Percentiles rank a stretch among this genome's conserved stretches.
phyloP scores from a whole-genome alignment of 331 rosid genomes.

The Acacia concinna region DNA sequence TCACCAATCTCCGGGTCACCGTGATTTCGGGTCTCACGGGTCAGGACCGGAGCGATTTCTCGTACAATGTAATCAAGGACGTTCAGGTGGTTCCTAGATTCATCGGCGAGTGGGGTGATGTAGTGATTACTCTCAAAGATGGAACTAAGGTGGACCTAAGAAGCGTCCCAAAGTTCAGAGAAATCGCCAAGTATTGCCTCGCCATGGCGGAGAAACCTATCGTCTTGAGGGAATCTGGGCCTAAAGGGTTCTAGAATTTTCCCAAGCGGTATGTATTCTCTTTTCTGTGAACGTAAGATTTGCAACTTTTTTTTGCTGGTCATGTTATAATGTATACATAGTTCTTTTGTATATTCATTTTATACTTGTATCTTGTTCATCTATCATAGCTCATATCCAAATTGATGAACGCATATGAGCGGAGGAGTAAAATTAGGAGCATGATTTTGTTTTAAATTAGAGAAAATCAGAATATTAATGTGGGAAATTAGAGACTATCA shows the following conservation, averaged over 20 bases:
- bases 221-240: constrained; percentile 38
- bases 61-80: constrained; percentile 74
- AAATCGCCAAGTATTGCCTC: constrained; percentile 78
- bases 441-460: too few species aligned
- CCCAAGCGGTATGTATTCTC: constrained; percentile 24
- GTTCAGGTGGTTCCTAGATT: constrained; percentile 93
- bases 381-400: background rate
- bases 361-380: background rate
- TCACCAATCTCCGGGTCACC: constrained; percentile 82
- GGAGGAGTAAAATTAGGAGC: too few species aligned
- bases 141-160: constrained; percentile 88
- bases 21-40: constrained; percentile 91
- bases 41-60: constrained; percentile 80
- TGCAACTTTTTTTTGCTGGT: background rate
- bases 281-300: constrained; percentile 16
- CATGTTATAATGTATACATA: constrained; percentile 11
- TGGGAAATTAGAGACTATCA: too few species aligned
- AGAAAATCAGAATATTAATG: too few species aligned
- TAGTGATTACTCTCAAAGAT: constrained; percentile 76
- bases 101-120: constrained; percentile 95
- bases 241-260: constrained; percentile 66
- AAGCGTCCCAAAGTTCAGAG: constrained; percentile 85
- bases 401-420: background rate
- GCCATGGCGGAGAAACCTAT: constrained; percentile 56
- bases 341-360: constrained; percentile 7